phyloP scores from a whole-genome alignment of 75 land plant species.

The Sequoia sempervirens region DNA sequence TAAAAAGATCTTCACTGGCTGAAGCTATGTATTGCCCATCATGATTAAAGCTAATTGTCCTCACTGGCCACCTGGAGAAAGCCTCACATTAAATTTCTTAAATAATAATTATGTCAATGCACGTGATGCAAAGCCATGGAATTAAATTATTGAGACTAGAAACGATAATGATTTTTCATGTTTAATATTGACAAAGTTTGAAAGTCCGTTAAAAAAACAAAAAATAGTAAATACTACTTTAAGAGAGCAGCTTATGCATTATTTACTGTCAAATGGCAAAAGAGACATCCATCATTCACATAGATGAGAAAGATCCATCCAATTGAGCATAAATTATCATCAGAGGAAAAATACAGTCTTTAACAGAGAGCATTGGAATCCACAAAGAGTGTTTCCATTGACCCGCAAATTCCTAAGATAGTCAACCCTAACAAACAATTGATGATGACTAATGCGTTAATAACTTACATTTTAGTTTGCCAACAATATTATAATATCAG shows the following conservation, averaged over 20 bases:
- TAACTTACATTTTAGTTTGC: not conserved
- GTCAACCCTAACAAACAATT: not conserved
- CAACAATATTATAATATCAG: not conserved
- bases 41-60: conserved; percentile 91
- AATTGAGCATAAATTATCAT: not conserved
- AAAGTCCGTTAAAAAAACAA: not conserved
- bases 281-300: not conserved
- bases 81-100: not conserved
- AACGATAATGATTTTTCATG: not conserved
- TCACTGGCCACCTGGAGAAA: conserved; percentile 84
- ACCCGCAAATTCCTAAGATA: not conserved
- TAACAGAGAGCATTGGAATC: not conserved
- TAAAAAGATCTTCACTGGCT: conserved; percentile 95
- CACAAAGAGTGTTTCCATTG: conserved; percentile 2
- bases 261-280: not conserved
- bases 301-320: not conserved
- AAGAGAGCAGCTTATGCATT: not conserved
- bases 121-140: not conserved
- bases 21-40: conserved; percentile 97
- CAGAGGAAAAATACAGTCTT: not conserved
- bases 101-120: not conserved
- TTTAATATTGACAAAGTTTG: not conserved
- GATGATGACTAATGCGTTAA: not conserved
- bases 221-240: not conserved
- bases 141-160: not conserved